Percentiles rank a stretch among this genome's conserved stretches.
Conservation (phyloP, 2,329 filamentous ascomycete species). For the Botrytis paeoniae region DNA sequence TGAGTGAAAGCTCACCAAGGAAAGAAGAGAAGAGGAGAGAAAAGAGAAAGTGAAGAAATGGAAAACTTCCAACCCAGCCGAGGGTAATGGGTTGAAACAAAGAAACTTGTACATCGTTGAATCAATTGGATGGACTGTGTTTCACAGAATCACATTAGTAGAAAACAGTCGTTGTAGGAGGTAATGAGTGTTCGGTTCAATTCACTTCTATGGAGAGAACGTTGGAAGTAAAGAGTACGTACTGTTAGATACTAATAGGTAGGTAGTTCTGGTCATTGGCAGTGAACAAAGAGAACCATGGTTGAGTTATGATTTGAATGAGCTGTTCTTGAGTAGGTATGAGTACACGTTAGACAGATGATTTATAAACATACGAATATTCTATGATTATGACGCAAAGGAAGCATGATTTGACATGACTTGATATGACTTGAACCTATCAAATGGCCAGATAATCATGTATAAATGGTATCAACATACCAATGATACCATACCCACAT, state of each 20-base stretch:
- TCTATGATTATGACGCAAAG: neutral
- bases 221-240: too few species aligned
- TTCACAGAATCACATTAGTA: neutral
- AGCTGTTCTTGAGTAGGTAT: neutral
- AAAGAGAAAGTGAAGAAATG: neutral
- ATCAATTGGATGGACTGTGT: neutral
- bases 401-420: neutral
- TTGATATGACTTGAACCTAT: neutral
- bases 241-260: neutral
- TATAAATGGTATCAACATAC: neutral
- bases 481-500: neutral
- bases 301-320: neutral
- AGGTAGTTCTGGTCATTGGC: neutral
- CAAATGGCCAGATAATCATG: neutral
- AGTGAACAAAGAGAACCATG: neutral
- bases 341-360: neutral
- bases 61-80: neutral
- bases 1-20: neutral
- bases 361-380: neutral
- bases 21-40: neutral
- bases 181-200: neutral
- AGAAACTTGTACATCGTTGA: neutral
- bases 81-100: neutral
- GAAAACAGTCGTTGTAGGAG: too few species aligned
- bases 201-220: neutral